Evolutionary conservation across 1,284 basidiomycete genomes (phyloP).

Genomic region (Ustilago crameri): DNA sequence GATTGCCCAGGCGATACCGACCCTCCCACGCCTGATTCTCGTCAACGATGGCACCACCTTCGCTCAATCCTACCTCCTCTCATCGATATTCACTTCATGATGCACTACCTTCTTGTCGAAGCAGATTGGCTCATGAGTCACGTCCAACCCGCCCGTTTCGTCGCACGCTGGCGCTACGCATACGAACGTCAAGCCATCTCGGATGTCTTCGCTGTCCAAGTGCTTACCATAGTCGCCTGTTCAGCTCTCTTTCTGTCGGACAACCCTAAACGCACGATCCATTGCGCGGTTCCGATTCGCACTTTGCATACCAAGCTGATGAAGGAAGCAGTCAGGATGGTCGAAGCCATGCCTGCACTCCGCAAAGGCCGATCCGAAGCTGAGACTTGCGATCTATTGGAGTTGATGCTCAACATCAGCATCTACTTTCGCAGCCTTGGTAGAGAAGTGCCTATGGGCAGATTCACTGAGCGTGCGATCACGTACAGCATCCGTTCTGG

Average conservation of each 20-base stretch:
- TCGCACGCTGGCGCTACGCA: conserved; percentile 27
- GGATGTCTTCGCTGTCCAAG: conserved; percentile 23
- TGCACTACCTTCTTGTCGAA: conserved; percentile 29
- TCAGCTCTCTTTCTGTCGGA: conserved; percentile 28
- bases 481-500: conserved; percentile 12
- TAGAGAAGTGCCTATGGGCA: conserved; percentile 11
- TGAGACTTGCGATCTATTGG: conserved; percentile 25
- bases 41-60: conserved; percentile 25
- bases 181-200: conserved; percentile 29
- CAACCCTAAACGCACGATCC: conserved; percentile 22
- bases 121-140: conserved; percentile 30
- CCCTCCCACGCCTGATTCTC: conserved; percentile 15
- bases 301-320: conserved; percentile 26
- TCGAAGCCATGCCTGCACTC: conserved; percentile 23
- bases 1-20: conserved; percentile 15
- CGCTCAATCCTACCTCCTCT: conserved; percentile 25
- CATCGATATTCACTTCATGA: conserved; percentile 31
- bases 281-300: conserved; percentile 23
- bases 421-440: conserved; percentile 36
- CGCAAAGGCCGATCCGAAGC: conserved; percentile 17
- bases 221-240: conserved; percentile 16
- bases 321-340: conserved; percentile 23
- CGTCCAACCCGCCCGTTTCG: conserved; percentile 20
- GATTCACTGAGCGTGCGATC: conserved; percentile 23
- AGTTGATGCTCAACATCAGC: conserved; percentile 23